A percentile compares a stretch with the other conserved stretches of the same genome.
phyloP scores from a whole-genome alignment of 2,329 filamentous ascomycete genomes.

The Fusarium agapanthi region DNA sequence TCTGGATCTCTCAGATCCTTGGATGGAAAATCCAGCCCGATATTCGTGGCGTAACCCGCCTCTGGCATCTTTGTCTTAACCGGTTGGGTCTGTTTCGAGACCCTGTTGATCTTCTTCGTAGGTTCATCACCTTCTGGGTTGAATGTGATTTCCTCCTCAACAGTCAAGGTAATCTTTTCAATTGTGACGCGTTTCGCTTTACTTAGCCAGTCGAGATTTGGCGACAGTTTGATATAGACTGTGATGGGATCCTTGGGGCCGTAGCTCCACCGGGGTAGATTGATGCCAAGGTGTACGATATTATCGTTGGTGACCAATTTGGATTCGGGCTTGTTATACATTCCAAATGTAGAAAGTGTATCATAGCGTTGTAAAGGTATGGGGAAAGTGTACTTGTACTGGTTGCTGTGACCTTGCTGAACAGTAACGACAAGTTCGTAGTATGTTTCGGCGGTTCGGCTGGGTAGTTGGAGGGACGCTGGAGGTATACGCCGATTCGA shows the following conservation, averaged over 20 bases:
- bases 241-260: constrained; percentile 94
- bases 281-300: constrained; percentile 89
- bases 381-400: constrained; percentile 91
- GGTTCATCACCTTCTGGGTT: constrained; percentile 98
- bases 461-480: constrained; percentile 88
- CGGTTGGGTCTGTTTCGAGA: constrained; percentile 83
- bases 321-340: constrained; percentile 97
- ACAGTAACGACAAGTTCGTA: constrained; percentile 97
- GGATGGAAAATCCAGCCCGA: constrained; percentile 88
- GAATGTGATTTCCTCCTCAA: constrained; percentile 98
- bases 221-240: constrained; percentile 92
- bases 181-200: constrained; percentile 95
- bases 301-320: constrained; percentile 89
- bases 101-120: constrained; percentile 84
- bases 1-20: constrained; percentile 89
- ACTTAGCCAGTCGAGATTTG: constrained; percentile 88
- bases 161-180: constrained; percentile 89
- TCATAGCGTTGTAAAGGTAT: constrained; percentile 94
- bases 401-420: constrained; percentile 85
- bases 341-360: constrained; percentile 96
- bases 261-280: constrained; percentile 94
- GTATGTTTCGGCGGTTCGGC: constrained; percentile 93
- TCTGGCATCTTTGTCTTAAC: constrained; percentile 89
- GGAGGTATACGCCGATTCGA: constrained; percentile 89
- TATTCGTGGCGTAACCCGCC: constrained; percentile 89